Percentiles rank a stretch among this genome's conserved stretches.
Evolutionary conservation across 2,329 filamentous ascomycete species (phyloP).

Genomic region (Epicoccum sorghinum): DNA sequence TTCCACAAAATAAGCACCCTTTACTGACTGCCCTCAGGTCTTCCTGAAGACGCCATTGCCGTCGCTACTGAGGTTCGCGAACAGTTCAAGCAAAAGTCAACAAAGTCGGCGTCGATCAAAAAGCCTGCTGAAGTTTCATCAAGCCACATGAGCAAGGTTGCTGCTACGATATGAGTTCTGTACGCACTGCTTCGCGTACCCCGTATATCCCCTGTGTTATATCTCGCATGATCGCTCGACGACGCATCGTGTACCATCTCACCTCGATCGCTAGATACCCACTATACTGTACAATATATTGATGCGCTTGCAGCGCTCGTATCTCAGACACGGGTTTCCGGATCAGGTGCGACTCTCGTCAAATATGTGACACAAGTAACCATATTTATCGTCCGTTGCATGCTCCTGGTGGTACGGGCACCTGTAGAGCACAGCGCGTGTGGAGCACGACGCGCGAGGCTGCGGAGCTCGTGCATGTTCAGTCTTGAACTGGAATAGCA

Average conservation of each 20-base stretch:
- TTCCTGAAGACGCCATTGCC: conserved; percentile 74
- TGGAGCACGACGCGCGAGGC: conserved; percentile 1
- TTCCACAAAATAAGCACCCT: background rate
- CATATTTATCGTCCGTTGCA: conserved; percentile 6
- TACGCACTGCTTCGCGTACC: background rate
- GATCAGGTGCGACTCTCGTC: background rate
- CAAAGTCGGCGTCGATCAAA: background rate
- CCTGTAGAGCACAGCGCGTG: conserved; percentile 10
- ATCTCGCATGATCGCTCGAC: background rate
- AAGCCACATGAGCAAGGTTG: background rate
- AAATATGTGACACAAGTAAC: conserved; percentile 5
- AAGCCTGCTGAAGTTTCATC: background rate
- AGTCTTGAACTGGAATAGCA: background rate
- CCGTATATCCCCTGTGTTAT: background rate
- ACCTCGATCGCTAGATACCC: conserved; percentile 7
- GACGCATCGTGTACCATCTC: background rate
- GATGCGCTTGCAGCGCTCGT: conserved; percentile 2
- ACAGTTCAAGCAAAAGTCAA: conserved; percentile 23
- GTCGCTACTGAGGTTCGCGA: conserved; percentile 68
- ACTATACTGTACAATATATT: conserved; percentile 8
- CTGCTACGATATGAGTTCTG: background rate
- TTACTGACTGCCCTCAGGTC: conserved; percentile 47
- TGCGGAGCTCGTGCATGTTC: conserved; percentile 5
- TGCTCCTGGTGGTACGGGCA: conserved; percentile 7
- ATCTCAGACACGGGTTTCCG: background rate